Evolutionary conservation across 1,139 yeast species (phyloP).

Genomic region (Blastobotrys aristatus): DNA sequence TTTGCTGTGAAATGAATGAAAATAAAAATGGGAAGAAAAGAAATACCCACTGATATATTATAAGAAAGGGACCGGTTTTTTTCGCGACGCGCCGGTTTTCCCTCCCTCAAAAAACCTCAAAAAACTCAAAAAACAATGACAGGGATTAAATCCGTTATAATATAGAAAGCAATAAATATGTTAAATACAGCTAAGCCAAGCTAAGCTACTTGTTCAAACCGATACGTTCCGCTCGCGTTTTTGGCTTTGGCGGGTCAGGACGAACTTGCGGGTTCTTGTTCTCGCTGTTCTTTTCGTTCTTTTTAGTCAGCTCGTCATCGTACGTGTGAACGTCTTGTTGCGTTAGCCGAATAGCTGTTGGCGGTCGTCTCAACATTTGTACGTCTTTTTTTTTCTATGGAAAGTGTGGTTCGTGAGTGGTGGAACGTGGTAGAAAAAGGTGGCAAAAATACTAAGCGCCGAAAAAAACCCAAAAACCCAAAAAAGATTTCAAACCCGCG

Average conservation of each 20-base stretch:
- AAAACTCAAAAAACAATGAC: no score
- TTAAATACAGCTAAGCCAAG: neutral
- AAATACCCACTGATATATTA: neutral
- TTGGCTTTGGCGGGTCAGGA: conserved; percentile 7
- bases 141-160: neutral
- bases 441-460: no score
- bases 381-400: neutral
- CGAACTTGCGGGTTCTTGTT: conserved; percentile 4
- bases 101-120: no score
- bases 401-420: no score
- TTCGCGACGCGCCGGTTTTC: neutral
- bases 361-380: conserved; percentile 57
- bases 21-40: neutral
- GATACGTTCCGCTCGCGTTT: conserved; percentile 9
- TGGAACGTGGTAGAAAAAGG: neutral
- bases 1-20: no score
- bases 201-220: conserved; percentile 2
- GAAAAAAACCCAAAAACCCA: no score
- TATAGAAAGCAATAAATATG: neutral
- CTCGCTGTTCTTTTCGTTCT: conserved; percentile 17
- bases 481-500: no score
- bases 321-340: conserved; percentile 62
- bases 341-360: conserved; percentile 58
- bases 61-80: neutral
- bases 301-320: conserved; percentile 40